Base-by-base conservation (phyloP, 495 filamentous ascomycete genomes). In the Hyaloscypha variabilis region DNA sequence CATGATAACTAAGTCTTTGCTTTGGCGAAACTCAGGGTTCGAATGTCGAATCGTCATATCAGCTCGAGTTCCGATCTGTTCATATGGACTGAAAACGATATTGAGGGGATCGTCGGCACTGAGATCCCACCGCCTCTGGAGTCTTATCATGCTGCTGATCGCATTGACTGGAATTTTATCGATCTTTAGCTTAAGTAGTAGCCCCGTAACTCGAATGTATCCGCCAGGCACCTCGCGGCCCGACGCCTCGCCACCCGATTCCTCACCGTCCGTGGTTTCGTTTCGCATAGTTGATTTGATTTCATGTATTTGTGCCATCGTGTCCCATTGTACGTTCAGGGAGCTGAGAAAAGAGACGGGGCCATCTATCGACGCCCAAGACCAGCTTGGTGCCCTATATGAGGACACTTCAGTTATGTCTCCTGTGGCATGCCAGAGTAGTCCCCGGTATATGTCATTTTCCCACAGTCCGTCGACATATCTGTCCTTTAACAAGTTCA, bases 311-410 rank as follows among this genome's bases (percentile, higher is more conserved):
- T 36, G 28, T 42, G 57, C 29, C 57, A 34, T 59, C 30, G 29
- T 23, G 29, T 59, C 34, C 57, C 29, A 36, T 19, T 25, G 29
- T 59, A 23, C 28, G 28, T 34, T 59, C 28, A 34, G n/a, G 57
- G 24, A 19, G 57, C 28, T 21, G 13, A 42, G 24, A 25, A 59
- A 59, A 36, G 57, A 36, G 30, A 62, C 46, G 14, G 30, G 42
- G 59, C 59, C 36, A 62, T 62, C 49, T 29, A 62, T 62, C 23
- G 36, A 62, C 25, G 59, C 59, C 59, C 59, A 62, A 30, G 59
- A 62, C 59, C 59, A 62, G 49, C 36, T 62, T 50, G 59, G 59
- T 62, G 59, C 42, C 14, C 34, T 26, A 21, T 59, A 59, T 23
- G 57, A 39, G 57, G 34, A 34, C 34, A 29, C 34, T 42, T 59